Evolutionary conservation across 2,329 filamentous ascomycete species (phyloP), one percentile per base, ranked within the genome.

Genomic region (Penicillium verrucosum): DNA sequence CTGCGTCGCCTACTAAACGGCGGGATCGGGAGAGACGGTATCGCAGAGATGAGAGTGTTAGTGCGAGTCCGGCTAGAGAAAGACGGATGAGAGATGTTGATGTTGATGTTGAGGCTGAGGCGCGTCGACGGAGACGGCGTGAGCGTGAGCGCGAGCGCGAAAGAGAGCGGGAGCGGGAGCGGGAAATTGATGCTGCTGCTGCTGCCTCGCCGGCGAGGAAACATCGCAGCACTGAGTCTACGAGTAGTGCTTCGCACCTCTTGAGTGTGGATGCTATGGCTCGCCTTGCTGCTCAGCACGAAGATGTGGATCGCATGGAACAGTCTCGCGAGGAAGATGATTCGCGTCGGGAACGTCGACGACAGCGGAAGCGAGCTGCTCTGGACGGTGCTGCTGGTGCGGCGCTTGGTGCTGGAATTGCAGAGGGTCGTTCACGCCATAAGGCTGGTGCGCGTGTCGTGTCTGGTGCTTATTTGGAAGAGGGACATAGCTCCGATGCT

Each of bases 401-500:
- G 45, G 59, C 56, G 42, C 51, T 67, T 43, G 61, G 52, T 45
- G 50, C 58, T 41, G 34, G 63, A 47, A 5, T 70, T 55, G 30
- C 57, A 25, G 64, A 66, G n/a, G 63, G 73, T 32, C 65, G 68
- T 43, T 70, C 75, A 11, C 70, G 74, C 40, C 77, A 75, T 48
- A 72, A 72, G 41, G 81, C 80, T 61, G 84, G 85, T 67, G 80
- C 80, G 55, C 78, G 88, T 59, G 79, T 89, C n/a, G 86, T 88
- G 21, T 90, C 88, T 60, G 88, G 87, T 21, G 85, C 86, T 0
- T 75, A 88, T 18, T 76, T 89, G 63, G 88, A 90, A 67, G 88
- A 90, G 70, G 88, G 87, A 0, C 78, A 72, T 37, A 71, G 68
- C 44, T 68, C 74, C 68, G 82, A 70, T 77, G 81, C 72, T 75